These are phyloP conservation scores for Pleurotus citrinopileatus DNA, from an alignment of 768 basidiomycete genomes.

Conservation along the genomic window DNA sequence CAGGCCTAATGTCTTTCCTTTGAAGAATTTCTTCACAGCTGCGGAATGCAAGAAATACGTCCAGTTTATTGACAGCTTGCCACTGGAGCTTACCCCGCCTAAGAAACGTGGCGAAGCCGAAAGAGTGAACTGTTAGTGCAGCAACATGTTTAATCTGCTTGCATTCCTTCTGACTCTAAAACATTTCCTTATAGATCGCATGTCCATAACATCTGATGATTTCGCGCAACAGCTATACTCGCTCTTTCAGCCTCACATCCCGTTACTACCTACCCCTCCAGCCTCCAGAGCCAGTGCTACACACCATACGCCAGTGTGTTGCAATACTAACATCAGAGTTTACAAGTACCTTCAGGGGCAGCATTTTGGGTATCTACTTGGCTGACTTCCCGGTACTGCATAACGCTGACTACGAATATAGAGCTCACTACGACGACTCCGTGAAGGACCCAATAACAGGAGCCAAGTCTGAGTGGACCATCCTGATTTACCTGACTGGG, in stretches of 20 bases:
- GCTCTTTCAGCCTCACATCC: conserved; percentile 55
- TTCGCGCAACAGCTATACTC: conserved; percentile 56
- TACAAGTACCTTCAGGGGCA: conserved; percentile 66
- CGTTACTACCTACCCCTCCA: conserved; percentile 45
- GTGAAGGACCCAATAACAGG: conserved; percentile 58
- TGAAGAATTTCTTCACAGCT: conserved; percentile 52
- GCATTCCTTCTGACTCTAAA: neutral
- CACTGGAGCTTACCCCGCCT: conserved; percentile 64
- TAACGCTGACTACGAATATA: conserved; percentile 12
- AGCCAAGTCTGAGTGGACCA: conserved; percentile 72
- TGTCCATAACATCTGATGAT: conserved; percentile 52
- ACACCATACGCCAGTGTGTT: conserved; percentile 46
- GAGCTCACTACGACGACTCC: conserved; percentile 73
- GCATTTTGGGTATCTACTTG: conserved; percentile 54
- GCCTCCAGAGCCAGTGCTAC: conserved; percentile 28
- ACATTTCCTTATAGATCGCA: conserved; percentile 43
- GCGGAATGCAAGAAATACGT: conserved; percentile 61
- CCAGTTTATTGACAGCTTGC: conserved; percentile 56
- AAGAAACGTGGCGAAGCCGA: conserved; percentile 74
- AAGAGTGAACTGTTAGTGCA: conserved; percentile 59
- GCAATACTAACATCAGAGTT: conserved; percentile 73
- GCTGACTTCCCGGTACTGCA: neutral
- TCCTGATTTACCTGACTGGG: conserved; percentile 72
- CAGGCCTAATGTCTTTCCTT: neutral
- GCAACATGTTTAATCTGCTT: neutral